Evolutionary conservation across 345 rosid genomes (phyloP), one percentile per base, ranked within the genome.

Genomic region (Sisymbrium altissimum): DNA sequence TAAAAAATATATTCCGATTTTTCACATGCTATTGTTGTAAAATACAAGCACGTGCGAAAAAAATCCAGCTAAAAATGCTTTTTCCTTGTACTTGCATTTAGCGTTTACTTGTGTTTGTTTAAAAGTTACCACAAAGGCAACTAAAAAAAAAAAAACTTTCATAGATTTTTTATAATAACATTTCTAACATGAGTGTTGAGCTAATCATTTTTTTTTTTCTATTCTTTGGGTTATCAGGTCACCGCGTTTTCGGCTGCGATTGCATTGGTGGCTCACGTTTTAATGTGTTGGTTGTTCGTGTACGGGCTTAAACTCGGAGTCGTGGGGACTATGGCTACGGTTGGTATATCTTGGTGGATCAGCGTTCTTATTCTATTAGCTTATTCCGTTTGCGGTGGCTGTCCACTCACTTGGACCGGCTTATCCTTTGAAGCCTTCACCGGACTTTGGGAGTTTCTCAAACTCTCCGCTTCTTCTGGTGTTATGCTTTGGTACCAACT

Each of bases 371-470:
- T 83, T 33, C 53, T 83, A 9, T 66, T 66, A 5, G 69, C 64
- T 0, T 87, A 87, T 61, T 35, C 79, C 0, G 60, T 45, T 8
- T 72, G 45, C 8, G n/a, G n/a, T n/a, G n/a, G n/a, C n/a, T n/a
- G n/a, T n/a, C n/a, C n/a, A n/a, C n/a, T n/a, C n/a, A n/a, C 96
- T 13, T 89, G 96, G 92, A 74, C 71, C 3, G 92, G 96, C 21
- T 84, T 79, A 33, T 86, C 92, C 0, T 4, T 50, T 13, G 69
- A 89, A 75, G 96, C 92, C 27, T 82, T 84, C 63, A 71, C 73
- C 19, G 89, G 84, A 1, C 79, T 89, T 11, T 82, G 86, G 89
- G 90, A 84, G 0, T 89, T 86, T 30, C 40, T 83, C 2, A 82
- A 85, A 56, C 83, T 87, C 8, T 89, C 92, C 7, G 84, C 82